Evolutionary conservation across 371 early-diverging fungal species (phyloP), one percentile per base, ranked within the genome.

Genomic region (Syncephalis fuscata): DNA sequence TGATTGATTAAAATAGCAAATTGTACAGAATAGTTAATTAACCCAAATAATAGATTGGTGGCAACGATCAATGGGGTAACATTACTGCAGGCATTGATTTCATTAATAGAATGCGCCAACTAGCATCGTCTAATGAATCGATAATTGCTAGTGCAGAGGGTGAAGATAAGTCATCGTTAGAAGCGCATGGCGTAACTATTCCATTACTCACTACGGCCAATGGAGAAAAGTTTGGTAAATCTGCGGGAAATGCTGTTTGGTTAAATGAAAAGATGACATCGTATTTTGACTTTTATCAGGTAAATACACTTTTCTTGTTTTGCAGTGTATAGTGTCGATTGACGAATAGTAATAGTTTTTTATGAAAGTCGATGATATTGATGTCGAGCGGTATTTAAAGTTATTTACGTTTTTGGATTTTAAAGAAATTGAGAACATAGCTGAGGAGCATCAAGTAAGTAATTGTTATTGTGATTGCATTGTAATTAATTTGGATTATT

Each of bases 1-100:
- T 43, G 46, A 37, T 39, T 24, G 27, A 32, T 22, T n/a, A n/a
- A n/a, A n/a, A n/a, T n/a, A n/a, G n/a, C n/a, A n/a, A n/a, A n/a
- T n/a, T n/a, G n/a, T n/a, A n/a, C n/a, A n/a, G n/a, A n/a, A n/a
- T n/a, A n/a, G n/a, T n/a, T n/a, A n/a, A n/a, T n/a, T n/a, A n/a
- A n/a, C n/a, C n/a, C n/a, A n/a, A n/a, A n/a, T n/a, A n/a, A 25
- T 66, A 89, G 80, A 46, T 93, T 17, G 96, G 96, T 21, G 96
- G 96, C n/a, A 85, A 79, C 51, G 96, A 95, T 57, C 96, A 95
- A 57, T 93, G 94, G 94, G 96, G 96, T 1, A 95, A 95, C 57
- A 95, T 95, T 49, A 76, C 80, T 0, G 85, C 94, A 0, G 96
- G 96, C 22, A 84, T 89, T 27, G 94, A 95, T 39, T 58, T 92